phyloP scores from a whole-genome alignment of 495 filamentous ascomycete genomes.

The Penicillium cosmopolitanum region DNA sequence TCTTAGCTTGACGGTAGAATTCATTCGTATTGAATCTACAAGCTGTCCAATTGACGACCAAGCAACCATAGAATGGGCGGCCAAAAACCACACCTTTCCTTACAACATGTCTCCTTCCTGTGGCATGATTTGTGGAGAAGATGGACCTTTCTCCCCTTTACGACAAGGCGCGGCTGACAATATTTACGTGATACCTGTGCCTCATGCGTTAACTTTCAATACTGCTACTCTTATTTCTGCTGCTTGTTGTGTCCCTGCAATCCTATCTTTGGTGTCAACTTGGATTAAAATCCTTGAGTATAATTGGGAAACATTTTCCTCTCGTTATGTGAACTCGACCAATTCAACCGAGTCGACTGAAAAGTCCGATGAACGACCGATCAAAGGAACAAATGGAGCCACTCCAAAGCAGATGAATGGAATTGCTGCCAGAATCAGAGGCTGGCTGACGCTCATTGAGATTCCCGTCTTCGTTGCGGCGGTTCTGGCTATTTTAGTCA shows the following conservation, averaged over 20 bases:
- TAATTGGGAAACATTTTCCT: constrained; percentile 51
- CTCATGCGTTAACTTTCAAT: constrained; percentile 52
- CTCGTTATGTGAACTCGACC: constrained; percentile 16
- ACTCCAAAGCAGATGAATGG: constrained; percentile 51
- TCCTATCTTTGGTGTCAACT: constrained; percentile 59
- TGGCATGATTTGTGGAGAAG: constrained; percentile 43
- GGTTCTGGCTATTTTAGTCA: constrained; percentile 56
- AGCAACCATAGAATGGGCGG: constrained; percentile 37
- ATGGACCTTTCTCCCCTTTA: constrained; percentile 53
- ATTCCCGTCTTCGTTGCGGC: constrained; percentile 57
- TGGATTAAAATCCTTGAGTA: constrained; percentile 62
- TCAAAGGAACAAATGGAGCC: constrained; percentile 58
- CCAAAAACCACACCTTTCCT: constrained; percentile 33
- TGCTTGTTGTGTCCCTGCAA: constrained; percentile 61
- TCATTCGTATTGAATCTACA: constrained; percentile 50
- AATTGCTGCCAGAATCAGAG: constrained; percentile 47
- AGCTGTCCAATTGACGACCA: constrained; percentile 43
- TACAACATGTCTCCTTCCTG: constrained; percentile 18
- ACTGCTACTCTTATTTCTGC: constrained; percentile 59
- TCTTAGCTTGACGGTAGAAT: constrained; percentile 60
- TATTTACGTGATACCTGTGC: constrained; percentile 59
- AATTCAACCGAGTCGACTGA: constrained; percentile 15
- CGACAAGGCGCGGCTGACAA: constrained; percentile 51
- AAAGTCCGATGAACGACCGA: constrained; percentile 36
- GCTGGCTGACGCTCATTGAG: constrained; percentile 51